A percentile compares a stretch with the other conserved stretches of the same genome.
Evolutionary conservation across 169 alveolate species (phyloP).

Genomic region (Cryptosporidium tyzzeri): DNA sequence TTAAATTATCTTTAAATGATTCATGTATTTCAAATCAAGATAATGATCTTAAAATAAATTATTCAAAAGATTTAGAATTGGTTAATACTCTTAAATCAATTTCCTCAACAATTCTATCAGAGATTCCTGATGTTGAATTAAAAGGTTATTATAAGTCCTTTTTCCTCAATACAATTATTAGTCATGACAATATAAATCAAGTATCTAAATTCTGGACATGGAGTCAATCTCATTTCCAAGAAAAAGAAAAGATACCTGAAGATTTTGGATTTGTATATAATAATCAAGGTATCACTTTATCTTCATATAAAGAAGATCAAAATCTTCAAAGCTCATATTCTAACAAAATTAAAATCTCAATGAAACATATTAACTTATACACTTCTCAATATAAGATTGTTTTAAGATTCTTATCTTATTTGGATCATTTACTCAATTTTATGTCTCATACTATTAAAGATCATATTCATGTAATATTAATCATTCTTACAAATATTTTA

Average conservation of each 20-base stretch:
- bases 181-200: background rate
- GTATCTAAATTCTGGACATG: conserved; percentile 11
- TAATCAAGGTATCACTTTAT: background rate
- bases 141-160: conserved; percentile 10
- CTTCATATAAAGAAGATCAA: background rate
- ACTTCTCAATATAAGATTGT: background rate
- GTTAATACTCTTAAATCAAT: background rate
- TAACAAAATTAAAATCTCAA: background rate
- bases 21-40: background rate
- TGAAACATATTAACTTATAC: background rate
- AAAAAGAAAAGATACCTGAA: background rate
- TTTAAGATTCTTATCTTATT: conserved; percentile 17
- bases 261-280: conserved; percentile 19
- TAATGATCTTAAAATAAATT: too few species aligned
- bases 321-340: too few species aligned
- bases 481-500: conserved; percentile 21
- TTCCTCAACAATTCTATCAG: background rate
- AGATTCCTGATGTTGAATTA: background rate
- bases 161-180: background rate
- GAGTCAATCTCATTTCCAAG: background rate
- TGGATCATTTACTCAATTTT: conserved; percentile 26
- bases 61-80: background rate
- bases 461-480: background rate
- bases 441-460: conserved; percentile 50
- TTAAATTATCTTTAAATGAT: background rate